Percentiles rank a stretch among this genome's conserved stretches.
These are phyloP conservation scores for Eucalyptus caleyi DNA, from an alignment of 345 rosid genomes.

Conservation along the genomic window DNA sequence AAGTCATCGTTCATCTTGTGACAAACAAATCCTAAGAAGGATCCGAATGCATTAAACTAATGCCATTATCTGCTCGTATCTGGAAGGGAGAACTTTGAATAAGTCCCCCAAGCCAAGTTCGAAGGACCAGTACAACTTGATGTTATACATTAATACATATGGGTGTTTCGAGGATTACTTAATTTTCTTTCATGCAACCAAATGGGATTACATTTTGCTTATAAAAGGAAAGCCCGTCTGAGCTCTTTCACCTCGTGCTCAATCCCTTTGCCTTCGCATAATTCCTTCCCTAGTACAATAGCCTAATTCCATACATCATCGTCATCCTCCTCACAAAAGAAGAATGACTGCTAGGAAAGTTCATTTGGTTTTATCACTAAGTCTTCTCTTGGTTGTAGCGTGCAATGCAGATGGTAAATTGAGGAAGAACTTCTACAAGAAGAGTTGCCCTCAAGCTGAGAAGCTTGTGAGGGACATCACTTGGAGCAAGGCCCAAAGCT, in stretches of 20 bases:
- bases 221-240: not conserved
- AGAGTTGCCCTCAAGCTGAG: not conserved
- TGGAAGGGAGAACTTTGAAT: not conserved
- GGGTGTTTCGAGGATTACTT: not conserved
- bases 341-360: not conserved
- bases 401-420: not conserved
- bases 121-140: not conserved
- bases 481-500: not conserved
- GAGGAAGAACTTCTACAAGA: not conserved
- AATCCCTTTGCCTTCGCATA: not conserved
- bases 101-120: not conserved
- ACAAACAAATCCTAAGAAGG: not conserved
- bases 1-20: not conserved
- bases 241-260: not conserved
- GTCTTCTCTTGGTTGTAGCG: not conserved
- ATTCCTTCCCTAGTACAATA: not conserved
- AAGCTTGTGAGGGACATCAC: not conserved
- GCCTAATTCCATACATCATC: not conserved
- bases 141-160: not conserved
- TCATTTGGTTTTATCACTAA: not conserved
- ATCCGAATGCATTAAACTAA: not conserved
- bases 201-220: not conserved
- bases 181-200: not conserved
- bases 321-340: not conserved
- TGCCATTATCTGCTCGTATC: not conserved